A percentile compares a stretch with the other conserved stretches of the same genome.
Evolutionary conservation across 345 rosid species (phyloP).

Genomic region (Luvunga scandens): DNA sequence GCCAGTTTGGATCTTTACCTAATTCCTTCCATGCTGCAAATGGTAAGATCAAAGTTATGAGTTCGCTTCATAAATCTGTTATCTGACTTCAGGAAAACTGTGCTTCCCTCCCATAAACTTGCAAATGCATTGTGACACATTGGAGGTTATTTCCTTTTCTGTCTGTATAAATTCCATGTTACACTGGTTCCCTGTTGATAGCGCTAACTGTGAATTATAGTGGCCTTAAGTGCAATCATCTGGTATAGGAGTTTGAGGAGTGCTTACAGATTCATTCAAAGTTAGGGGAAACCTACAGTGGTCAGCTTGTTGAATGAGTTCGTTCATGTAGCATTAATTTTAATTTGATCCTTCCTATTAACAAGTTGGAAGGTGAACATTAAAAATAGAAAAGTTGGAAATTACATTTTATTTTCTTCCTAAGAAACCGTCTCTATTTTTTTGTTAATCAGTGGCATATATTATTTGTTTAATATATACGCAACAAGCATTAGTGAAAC

Average conservation of each 20-base stretch:
- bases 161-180: slow-evolving; percentile 21
- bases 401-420: neutral
- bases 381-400: slow-evolving; percentile 17
- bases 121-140: slow-evolving; percentile 20
- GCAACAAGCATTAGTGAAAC: neutral
- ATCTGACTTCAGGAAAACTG: slow-evolving; percentile 25
- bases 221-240: slow-evolving; percentile 24
- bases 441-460: slow-evolving; percentile 2
- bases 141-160: slow-evolving; percentile 33
- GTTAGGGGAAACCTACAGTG: slow-evolving; percentile 19
- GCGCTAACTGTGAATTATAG: slow-evolving; percentile 31
- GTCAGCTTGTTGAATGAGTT: slow-evolving; percentile 32
- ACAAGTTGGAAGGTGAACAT: slow-evolving; percentile 19
- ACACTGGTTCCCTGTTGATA: slow-evolving; percentile 18
- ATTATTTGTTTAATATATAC: neutral
- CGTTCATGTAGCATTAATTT: slow-evolving; percentile 22
- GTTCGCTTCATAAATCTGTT: slow-evolving; percentile 24
- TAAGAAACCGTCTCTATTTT: neutral
- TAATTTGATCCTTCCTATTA: slow-evolving; percentile 20
- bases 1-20: slow-evolving; percentile 17
- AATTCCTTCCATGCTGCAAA: slow-evolving; percentile 11
- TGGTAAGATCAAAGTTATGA: slow-evolving; percentile 25
- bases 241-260: slow-evolving; percentile 25
- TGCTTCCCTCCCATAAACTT: slow-evolving; percentile 29
- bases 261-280: slow-evolving; percentile 13